Evolutionary conservation across 2,329 filamentous ascomycete species (phyloP).

Genomic region (Furcasterigmium sp.): DNA sequence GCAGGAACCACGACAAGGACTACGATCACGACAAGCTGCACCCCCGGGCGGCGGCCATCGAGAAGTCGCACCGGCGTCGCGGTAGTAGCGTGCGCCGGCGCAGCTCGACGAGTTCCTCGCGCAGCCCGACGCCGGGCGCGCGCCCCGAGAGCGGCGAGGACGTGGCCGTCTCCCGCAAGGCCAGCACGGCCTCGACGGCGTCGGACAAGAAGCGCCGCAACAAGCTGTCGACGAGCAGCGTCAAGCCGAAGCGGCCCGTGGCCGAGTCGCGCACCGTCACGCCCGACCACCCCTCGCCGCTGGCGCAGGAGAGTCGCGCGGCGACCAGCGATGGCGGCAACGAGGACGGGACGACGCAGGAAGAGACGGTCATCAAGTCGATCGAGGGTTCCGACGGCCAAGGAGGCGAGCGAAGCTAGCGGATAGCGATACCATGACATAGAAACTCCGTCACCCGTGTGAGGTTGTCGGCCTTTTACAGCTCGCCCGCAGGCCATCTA

Average conservation of each 20-base stretch:
- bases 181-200: constrained; percentile 40
- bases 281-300: constrained; percentile 48
- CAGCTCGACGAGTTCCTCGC: constrained; percentile 44
- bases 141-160: constrained; percentile 28
- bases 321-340: constrained; percentile 7
- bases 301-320: constrained; percentile 42
- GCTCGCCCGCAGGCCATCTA: too few relatives aligned
- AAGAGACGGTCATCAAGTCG: not conserved
- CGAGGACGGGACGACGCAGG: not conserved
- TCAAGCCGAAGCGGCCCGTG: constrained; percentile 36
- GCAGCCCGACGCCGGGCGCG: constrained; percentile 45
- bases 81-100: constrained; percentile 45
- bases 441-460: too few relatives aligned
- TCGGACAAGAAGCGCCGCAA: constrained; percentile 50
- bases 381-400: too few relatives aligned
- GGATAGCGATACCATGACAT: too few relatives aligned
- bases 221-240: constrained; percentile 29
- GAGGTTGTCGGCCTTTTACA: too few relatives aligned
- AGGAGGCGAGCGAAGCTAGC: too few relatives aligned
- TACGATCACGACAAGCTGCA: constrained; percentile 14
- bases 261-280: constrained; percentile 48
- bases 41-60: constrained; percentile 31
- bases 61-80: constrained; percentile 42
- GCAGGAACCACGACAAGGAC: constrained; percentile 5
- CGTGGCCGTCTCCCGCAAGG: constrained; percentile 32